Evolutionary conservation across 2,329 filamentous ascomycete species (phyloP), one percentile per base, ranked within the genome.

Genomic region (Pezicula rhizophila): DNA sequence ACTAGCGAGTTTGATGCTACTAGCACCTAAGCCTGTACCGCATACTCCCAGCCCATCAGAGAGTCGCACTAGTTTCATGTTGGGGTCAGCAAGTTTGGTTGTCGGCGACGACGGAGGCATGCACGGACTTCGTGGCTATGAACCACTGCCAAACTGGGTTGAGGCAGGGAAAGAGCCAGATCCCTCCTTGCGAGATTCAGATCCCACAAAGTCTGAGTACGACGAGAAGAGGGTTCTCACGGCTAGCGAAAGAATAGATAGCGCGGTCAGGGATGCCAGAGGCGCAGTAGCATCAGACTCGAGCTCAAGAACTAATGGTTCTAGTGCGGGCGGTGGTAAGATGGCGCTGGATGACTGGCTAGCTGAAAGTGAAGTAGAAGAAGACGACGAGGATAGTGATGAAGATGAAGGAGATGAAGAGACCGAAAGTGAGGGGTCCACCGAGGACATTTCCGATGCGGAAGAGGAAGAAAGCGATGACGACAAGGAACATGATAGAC

Each of bases 311-410:
- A 66, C 70, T 12, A 83, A 83, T 60, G 79, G 71, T 1, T 58
- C 57, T 44, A 52, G 65, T 52, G 46, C 60, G 44, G 47, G 53
- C 48, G 28, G 56, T 58, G 25, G 53, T 63, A 57, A 81, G 37
- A 96, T 95, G 77, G 89, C 85, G 17, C 70, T 99, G 53, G 90
- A 97, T 70, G 89, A 96, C 65, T 97, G 93, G 91, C 73, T 97
- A 49, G 89, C 85, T 4, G 87, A 89, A 61, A 82, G 80, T 39
- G 79, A 82, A 14, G 75, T 73, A 25, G 77, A 75, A 2, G 78
- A 77, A 10, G 73, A 75, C 8, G 75, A 77, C 20, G 75, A 73
- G 2, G 76, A 75, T 6, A 73, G 75, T 5, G 77, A 77, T 2
- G 72, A 75, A 12, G 71, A 73, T 8, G 68, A 69, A 3, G 71